Evolutionary conservation across 106 monocot genomes (phyloP), one percentile per base, ranked within the genome.

Genomic region (Acorus gramineus): DNA sequence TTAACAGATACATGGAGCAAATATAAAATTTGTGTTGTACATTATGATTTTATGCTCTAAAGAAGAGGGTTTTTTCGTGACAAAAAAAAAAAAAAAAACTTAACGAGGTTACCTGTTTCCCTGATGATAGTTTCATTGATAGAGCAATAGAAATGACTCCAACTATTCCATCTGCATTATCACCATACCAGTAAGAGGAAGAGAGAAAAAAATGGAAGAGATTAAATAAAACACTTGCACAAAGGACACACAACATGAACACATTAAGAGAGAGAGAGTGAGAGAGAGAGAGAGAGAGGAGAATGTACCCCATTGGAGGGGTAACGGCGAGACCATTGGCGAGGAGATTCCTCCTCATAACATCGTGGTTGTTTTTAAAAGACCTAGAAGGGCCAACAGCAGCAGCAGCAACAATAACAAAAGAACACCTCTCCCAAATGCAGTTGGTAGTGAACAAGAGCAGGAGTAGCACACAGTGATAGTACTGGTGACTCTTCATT

Each of bases 221-320:
- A 7, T 44, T 47, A 52, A 4, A 14, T 4, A 13, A 46, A 56
- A 45, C 3, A 51, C 10, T 3, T 4, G 11, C 14, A 28, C 28
- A 28, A 28, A 28, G 28, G 28, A 28, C 28, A 28, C 28, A 28
- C 0, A 28, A 28, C 28, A 28, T 28, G 28, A 28, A 28, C 28
- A 28, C 28, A 28, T 28, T 28, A 1, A 28, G 28, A 28, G 28
- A 28, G 28, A 28, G n/a, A n/a, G n/a, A n/a, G n/a, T n/a, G n/a
- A n/a, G n/a, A n/a, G n/a, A n/a, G 28, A 28, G 28, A 28, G 28
- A 28, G 28, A 28, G 28, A 28, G 14, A 53, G 44, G 53, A 42
- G 11, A 28, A 42, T 10, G 53, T 62, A 89, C 89, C 85, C 89
- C 89, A 89, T 89, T 45, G 89, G 85, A 72, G 85, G 89, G 7